These are phyloP conservation scores for Yamadazyma phyllophila DNA, from an alignment of 805 yeast genomes.

Conservation along the genomic window DNA sequence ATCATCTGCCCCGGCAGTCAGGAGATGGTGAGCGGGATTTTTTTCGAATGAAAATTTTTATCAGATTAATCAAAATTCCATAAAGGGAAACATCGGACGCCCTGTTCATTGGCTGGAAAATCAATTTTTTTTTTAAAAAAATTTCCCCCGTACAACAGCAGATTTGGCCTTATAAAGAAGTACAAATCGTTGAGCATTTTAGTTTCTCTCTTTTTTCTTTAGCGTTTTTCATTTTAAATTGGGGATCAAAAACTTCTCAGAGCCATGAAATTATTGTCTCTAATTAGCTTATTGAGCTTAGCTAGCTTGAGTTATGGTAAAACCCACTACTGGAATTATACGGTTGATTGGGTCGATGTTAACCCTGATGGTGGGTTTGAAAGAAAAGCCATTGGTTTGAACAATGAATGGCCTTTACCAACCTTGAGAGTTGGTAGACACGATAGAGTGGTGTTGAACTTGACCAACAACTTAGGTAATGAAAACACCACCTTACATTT, in stretches of 20 bases:
- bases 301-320: constrained; percentile 18
- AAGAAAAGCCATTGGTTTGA: constrained; percentile 63
- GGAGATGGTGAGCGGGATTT: not conserved
- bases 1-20: not conserved
- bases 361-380: constrained; percentile 64
- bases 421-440: constrained; percentile 70
- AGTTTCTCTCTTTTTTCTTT: constrained; percentile 8
- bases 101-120: constrained; percentile 1
- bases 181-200: constrained; percentile 8
- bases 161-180: constrained; percentile 1
- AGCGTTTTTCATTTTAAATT: constrained; percentile 9
- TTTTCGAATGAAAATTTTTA: not conserved
- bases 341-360: constrained; percentile 63
- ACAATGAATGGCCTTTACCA: constrained; percentile 87
- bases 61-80: constrained; percentile 8
- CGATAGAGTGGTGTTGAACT: constrained; percentile 69
- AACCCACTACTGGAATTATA: constrained; percentile 64
- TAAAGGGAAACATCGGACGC: not conserved
- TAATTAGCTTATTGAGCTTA: constrained; percentile 9
- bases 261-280: constrained; percentile 11
- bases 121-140: constrained; percentile 1
- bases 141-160: not conserved
- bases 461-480: constrained; percentile 71
- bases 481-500: constrained; percentile 80
- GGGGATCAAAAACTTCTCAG: constrained; percentile 8